Base-by-base conservation (phyloP, 768 basidiomycete genomes). In the Russula griseocarnosa region DNA sequence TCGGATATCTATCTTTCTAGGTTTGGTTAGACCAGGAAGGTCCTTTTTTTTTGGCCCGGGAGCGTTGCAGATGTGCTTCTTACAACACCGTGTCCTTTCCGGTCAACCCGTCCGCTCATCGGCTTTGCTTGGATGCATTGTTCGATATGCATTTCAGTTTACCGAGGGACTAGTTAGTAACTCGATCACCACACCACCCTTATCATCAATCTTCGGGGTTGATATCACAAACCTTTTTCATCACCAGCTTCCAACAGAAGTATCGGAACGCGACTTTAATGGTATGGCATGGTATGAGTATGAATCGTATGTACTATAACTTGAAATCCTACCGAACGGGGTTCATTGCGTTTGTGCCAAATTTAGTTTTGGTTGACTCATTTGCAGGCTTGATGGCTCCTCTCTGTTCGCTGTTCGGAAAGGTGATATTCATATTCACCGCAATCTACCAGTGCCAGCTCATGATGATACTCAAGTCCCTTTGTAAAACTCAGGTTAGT, bases 91-190 rank as follows among this genome's bases (percentile, higher is more conserved):
- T 3, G 95, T 92, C 0, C 95, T 95, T 79, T 28, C 44, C 42
- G 30, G 95, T 74, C 3, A 36, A 40, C 14, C 20, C 94, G 3
- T 86, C 96, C 38, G 94, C 92, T 14, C 94, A 96, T 76, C 96
- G 92, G 91, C 85, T 96, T 66, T 9, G 36, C 36, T 36, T 36
- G 55, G 93, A 94, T 64, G 78, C 88, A 20, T 90, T 92, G 32
- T 95, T 93, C 76, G 92, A 94, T 82, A 94, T 92, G 78, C 91
- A 93, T 76, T n/a, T n/a, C n/a, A n/a, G n/a, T n/a, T 90, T 90
- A 18, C 93, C 94, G 18, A 82, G 87, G 57, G 92, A 96, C 75
- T 92, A 9, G 28, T 28, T n/a, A n/a, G n/a, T n/a, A n/a, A 94
- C 74, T 73, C 95, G 66, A 73, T 94, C 73, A 94, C 92, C 73